Evolutionary conservation across 768 basidiomycete species (phyloP).

Genomic region (Phylloporus arenicola): DNA sequence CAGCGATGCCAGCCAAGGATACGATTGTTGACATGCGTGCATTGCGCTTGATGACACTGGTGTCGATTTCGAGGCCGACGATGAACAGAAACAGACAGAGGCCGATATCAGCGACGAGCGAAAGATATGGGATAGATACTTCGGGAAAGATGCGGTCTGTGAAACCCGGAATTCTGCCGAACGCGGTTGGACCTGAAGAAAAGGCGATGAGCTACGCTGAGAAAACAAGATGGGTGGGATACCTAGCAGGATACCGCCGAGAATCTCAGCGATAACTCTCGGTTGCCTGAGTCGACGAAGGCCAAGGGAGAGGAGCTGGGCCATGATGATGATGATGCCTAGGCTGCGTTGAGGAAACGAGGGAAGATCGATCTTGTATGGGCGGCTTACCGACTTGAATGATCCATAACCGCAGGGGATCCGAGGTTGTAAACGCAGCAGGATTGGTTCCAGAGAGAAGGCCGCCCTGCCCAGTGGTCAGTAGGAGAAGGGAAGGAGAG

Average conservation of each 20-base stretch:
- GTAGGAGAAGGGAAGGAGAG: not conserved
- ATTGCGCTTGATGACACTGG: conserved; percentile 71
- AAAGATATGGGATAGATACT: conserved; percentile 68
- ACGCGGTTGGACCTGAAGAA: conserved; percentile 41
- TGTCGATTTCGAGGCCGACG: conserved; percentile 89
- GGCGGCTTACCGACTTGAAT: conserved; percentile 63
- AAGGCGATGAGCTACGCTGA: not conserved
- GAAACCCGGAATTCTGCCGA: conserved; percentile 86
- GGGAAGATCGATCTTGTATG: not conserved
- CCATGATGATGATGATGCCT: conserved; percentile 81
- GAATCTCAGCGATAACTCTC: conserved; percentile 75
- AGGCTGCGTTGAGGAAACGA: not conserved
- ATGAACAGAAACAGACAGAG: conserved; percentile 87
- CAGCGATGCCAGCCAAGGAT: conserved; percentile 75
- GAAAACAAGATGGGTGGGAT: conserved; percentile 34
- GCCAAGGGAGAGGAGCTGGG: conserved; percentile 66
- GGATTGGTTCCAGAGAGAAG: conserved; percentile 74
- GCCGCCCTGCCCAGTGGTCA: conserved; percentile 50
- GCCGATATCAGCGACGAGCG: conserved; percentile 85
- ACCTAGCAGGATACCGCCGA: conserved; percentile 89
- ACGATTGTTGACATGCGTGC: conserved; percentile 62
- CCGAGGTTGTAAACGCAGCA: conserved; percentile 51
- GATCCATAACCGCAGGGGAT: conserved; percentile 75
- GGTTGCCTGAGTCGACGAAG: conserved; percentile 81
- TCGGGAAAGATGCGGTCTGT: conserved; percentile 78